Evolutionary conservation across 2,329 filamentous ascomycete genomes (phyloP).

Genomic region (Claviceps sp.): DNA sequence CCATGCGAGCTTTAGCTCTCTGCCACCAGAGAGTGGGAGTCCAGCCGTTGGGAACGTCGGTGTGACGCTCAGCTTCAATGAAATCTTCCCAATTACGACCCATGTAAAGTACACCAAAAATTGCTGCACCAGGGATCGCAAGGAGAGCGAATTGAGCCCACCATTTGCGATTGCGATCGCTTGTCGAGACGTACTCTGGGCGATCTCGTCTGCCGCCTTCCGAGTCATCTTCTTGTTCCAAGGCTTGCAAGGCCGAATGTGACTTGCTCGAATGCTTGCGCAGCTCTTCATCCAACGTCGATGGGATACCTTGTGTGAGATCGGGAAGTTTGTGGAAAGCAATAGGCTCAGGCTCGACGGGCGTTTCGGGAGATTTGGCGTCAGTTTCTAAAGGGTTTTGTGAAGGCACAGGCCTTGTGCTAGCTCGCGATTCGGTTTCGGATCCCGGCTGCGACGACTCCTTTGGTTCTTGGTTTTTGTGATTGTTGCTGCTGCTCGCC

Average conservation of each 20-base stretch:
- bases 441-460: conserved; percentile 1
- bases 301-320: conserved; percentile 87
- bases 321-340: conserved; percentile 66
- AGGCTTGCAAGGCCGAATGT: conserved; percentile 18
- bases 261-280: conserved; percentile 25
- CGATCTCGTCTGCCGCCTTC: conserved; percentile 31
- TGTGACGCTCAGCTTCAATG: conserved; percentile 56
- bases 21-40: conserved; percentile 62
- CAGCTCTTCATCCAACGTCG: conserved; percentile 71
- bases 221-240: conserved; percentile 22
- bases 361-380: conserved; percentile 11
- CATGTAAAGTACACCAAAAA: conserved; percentile 56
- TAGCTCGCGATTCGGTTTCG: conserved; percentile 1
- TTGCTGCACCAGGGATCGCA: conserved; percentile 39
- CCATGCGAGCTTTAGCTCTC: conserved; percentile 61
- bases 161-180: conserved; percentile 66
- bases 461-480: conserved; percentile 2
- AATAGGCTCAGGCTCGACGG: conserved; percentile 27
- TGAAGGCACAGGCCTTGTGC: conserved; percentile 4
- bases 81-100: conserved; percentile 82
- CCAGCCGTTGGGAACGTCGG: conserved; percentile 72
- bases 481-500: conserved; percentile 11
- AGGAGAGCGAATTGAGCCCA: conserved; percentile 65
- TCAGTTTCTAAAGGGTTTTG: background rate
- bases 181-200: conserved; percentile 79